Evolutionary conservation across 306 rosid genomes (phyloP), one percentile per base, ranked within the genome.

Genomic region (Prunus mume): DNA sequence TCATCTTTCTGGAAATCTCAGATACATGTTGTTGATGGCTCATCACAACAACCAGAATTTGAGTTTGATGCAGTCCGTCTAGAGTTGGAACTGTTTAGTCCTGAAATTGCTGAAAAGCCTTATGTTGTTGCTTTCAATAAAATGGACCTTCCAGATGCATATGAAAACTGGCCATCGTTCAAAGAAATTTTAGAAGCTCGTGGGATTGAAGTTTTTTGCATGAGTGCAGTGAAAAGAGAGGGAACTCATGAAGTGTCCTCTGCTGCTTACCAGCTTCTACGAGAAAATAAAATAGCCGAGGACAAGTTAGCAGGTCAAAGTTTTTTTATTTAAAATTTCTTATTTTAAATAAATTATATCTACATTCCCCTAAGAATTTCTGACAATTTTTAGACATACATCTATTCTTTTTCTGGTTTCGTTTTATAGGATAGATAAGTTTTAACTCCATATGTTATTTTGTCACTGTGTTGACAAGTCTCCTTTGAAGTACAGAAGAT

Each of bases 141-240:
- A 80, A 92, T 95, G 97, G 99, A 95, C 82, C 97, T 92, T 85
- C 97, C 93, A n/a, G 99, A 95, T 85, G 97, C 93, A 55, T 81
- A 82, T 72, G 91, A 90, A 81, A 91, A 86, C 76, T 95, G 97
- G 97, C 81, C 83, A 70, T 88, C 87, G 50, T 95, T 92, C 88
- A 89, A 86, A 86, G 86, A 86, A 74, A 88, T 56, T 78, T 82
- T 95, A 66, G 87, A 87, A 83, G 87, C 90, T 74, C 87, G 66
- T 3, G 98, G 97, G 79, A 78, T 92, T 73, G 83, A 82, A 66
- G 81, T 93, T 77, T 92, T 88, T 80, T 89, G 97, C 82, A 92
- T 92, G 91, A 92, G 98, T 69, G 93, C 98, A 55, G 88, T 85
- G 73, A 84, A 87, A 83, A 83, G 83, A 73, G 97, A 95, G 81